These are phyloP conservation scores for Serendipita vermifera DNA, from an alignment of 768 basidiomycete genomes.

Conservation along the genomic window DNA sequence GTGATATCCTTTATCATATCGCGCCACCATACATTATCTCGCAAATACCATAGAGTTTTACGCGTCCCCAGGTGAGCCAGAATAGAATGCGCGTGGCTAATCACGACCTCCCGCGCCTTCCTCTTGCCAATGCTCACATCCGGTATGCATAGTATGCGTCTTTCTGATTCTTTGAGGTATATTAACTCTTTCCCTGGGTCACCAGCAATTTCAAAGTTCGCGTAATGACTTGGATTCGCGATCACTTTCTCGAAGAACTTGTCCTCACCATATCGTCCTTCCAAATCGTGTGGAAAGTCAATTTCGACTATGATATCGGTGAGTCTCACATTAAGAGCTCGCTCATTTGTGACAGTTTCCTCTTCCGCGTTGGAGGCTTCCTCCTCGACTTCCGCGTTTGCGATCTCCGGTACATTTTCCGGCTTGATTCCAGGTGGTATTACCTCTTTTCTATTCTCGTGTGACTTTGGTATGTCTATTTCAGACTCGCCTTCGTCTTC, in stretches of 20 bases:
- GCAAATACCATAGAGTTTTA: constrained; percentile 10
- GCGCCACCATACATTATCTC: constrained; percentile 13
- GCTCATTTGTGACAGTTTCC: not conserved
- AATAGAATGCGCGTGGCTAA: constrained; percentile 12
- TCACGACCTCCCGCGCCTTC: constrained; percentile 9
- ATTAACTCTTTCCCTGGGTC: not conserved
- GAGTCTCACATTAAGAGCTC: not conserved
- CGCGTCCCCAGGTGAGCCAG: constrained; percentile 9
- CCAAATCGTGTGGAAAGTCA: not conserved
- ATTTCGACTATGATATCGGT: not conserved
- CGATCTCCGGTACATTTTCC: constrained; percentile 7
- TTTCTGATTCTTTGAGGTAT: not conserved
- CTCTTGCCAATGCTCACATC: constrained; percentile 8
- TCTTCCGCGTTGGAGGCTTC: not conserved
- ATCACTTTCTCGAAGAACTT: constrained; percentile 6
- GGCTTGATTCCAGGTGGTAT: not conserved
- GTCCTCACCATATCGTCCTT: constrained; percentile 1
- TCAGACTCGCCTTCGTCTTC: constrained; percentile 16
- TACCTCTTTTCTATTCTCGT: not conserved
- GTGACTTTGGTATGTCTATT: not conserved
- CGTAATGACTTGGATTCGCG: not conserved
- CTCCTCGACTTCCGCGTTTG: not conserved
- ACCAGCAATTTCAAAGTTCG: constrained; percentile 13
- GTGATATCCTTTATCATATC: not conserved
- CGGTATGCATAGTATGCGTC: constrained; percentile 8